Evolutionary conservation across 2,329 filamentous ascomycete species (phyloP), one percentile per base, ranked within the genome.

Genomic region (Zasmidium cellare): DNA sequence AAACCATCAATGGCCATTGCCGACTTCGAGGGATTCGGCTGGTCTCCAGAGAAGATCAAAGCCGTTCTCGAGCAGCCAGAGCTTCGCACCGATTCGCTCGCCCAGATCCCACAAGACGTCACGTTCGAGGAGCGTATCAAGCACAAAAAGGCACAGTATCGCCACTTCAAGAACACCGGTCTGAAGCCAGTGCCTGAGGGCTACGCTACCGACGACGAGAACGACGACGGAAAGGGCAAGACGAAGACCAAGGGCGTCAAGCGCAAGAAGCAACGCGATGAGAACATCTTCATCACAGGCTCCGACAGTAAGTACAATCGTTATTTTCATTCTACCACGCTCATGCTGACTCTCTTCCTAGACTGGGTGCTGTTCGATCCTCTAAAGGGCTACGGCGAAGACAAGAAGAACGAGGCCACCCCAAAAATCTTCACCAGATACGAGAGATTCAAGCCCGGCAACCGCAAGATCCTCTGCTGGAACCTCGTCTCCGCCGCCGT

Each of bases 301-400:
- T 45, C 24, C 18, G 23, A 56, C 79, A 75, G 0, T 73, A 74
- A 9, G 73, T 65, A 56, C 74, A 75, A 20, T 58, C 54, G 35
- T 59, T 63, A 41, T 54, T 28, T 53, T 65, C 59, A 25, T 60
- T 41, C 38, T 19, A 19, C 35, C 35, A 41, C 16, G n/a, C 12
- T 20, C 19, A 14, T 28, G 19, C 46, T 41, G 23, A 45, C 49
- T 12, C 44, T n/a, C 20, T 38, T 31, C n/a, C 44, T 54, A 68
- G 67, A 67, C 44, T 68, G 64, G 66, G 61, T 68, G 19, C 65
- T 70, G 46, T 67, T 68, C 51, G 65, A 70, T 35, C 35, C 7
- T 41, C 35, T 41, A 6, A 14, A 14, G 5, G 59, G 62, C 53
- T 64, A 55, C 45, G 59, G 60, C 18, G 35, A 28, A 6, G 50